Conservation (phyloP, 2,329 filamentous ascomycete species). For the Chrysosporium queenslandicum region DNA sequence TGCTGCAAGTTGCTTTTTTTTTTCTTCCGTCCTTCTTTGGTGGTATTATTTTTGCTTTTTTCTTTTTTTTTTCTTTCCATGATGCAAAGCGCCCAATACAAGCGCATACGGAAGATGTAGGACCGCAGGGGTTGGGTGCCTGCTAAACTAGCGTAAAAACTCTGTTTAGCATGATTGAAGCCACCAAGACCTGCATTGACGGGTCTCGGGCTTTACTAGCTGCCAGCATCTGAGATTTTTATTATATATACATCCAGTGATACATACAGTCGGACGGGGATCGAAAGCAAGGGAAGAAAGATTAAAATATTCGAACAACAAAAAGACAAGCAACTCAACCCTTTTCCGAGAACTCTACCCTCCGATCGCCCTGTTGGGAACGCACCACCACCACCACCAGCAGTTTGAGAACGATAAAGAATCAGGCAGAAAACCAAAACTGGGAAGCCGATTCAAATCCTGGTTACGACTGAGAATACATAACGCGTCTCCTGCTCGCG, state of each 20-base stretch:
- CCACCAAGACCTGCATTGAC: background rate
- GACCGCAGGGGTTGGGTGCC: background rate
- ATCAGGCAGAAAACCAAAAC: background rate
- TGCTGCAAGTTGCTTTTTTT: background rate
- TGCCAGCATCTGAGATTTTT: no score
- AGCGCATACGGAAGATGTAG: background rate
- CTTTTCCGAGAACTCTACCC: background rate
- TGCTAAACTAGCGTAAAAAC: background rate
- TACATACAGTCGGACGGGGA: background rate
- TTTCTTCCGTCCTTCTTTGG: background rate
- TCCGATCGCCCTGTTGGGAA: no score
- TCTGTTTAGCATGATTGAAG: constrained; percentile 1
- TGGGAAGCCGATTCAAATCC: constrained; percentile 7
- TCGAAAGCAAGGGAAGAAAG: background rate
- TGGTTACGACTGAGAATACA: background rate
- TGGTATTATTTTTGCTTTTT: background rate
- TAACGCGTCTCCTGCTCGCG: no score
- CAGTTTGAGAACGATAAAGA: background rate
- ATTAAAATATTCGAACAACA: no score
- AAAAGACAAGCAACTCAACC: background rate
- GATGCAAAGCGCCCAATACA: background rate
- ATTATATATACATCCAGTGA: constrained; percentile 5
- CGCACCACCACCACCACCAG: no score
- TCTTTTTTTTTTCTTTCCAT: background rate
- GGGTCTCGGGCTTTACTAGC: constrained; percentile 1